Evolutionary conservation across 202 grass and related monocot species (phyloP).

Genomic region (Digitaria exilis): DNA sequence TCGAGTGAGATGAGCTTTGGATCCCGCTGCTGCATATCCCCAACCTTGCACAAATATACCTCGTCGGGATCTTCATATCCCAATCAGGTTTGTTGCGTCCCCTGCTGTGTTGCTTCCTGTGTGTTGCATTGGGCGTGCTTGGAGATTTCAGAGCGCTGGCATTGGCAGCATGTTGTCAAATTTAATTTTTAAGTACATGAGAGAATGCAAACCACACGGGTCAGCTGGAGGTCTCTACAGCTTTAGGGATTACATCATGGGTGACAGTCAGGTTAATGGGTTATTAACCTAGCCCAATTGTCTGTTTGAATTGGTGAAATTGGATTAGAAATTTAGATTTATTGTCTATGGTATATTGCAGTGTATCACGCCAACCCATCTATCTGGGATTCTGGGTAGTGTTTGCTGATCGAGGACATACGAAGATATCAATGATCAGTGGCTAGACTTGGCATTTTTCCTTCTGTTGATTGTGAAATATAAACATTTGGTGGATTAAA

Average conservation of each 20-base stretch:
- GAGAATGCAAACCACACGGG: slow-evolving; percentile 90
- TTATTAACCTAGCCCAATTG: neutral
- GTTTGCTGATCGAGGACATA: neutral
- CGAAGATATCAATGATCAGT: too few species aligned
- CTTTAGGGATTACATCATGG: slow-evolving; percentile 95
- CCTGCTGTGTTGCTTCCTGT: too few species aligned
- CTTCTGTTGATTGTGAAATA: too few species aligned
- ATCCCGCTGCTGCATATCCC: slow-evolving; percentile 73
- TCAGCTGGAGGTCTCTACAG: slow-evolving; percentile 94
- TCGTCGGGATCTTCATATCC: slow-evolving; percentile 92
- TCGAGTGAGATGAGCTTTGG: neutral
- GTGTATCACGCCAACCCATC: neutral
- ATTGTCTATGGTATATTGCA: neutral
- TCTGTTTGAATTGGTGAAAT: slow-evolving; percentile 33
- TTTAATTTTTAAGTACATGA: slow-evolving; percentile 88
- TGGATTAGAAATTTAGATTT: slow-evolving; percentile 11
- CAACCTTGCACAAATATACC: slow-evolving; percentile 97
- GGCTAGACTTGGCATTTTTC: neutral
- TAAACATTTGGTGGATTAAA: neutral
- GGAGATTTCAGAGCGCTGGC: neutral
- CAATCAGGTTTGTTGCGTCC: slow-evolving; percentile 62
- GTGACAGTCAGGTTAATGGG: slow-evolving; percentile 74
- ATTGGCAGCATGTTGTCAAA: neutral
- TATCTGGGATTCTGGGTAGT: neutral
- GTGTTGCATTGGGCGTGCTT: neutral